Percentiles rank a stretch among this genome's conserved stretches.
Evolutionary conservation across 2,329 filamentous ascomycete species (phyloP).

Genomic region (Botryotinia calthae): DNA sequence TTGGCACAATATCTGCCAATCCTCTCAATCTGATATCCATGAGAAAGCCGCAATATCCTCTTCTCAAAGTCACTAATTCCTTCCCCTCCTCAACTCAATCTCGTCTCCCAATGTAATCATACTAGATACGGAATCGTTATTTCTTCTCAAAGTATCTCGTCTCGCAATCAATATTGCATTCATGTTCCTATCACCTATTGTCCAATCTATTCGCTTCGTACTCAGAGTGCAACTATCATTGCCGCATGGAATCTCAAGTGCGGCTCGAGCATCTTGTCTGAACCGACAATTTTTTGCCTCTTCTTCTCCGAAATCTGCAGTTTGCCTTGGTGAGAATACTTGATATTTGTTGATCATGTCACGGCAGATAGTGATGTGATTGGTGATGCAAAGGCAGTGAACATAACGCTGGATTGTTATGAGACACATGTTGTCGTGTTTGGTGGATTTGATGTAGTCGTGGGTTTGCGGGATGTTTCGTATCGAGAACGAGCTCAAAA

Average conservation of each 20-base stretch:
- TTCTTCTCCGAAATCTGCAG: not conserved
- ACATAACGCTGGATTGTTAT: not conserved
- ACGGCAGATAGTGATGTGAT: not conserved
- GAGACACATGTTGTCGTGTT: slow-evolving; percentile 3
- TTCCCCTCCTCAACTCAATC: not conserved
- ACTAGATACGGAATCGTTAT: not conserved
- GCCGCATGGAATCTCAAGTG: not conserved
- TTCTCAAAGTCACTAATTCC: not conserved
- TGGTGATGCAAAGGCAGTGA: slow-evolving; percentile 1
- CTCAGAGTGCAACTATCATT: not conserved
- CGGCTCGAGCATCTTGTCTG: not conserved
- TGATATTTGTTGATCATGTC: not conserved
- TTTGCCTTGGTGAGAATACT: not conserved
- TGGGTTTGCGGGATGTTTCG: not conserved
- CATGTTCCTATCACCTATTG: slow-evolving; percentile 5
- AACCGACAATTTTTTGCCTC: not conserved
- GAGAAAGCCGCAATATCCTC: not conserved
- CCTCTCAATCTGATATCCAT: not conserved
- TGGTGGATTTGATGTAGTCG: not conserved
- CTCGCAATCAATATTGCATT: not conserved
- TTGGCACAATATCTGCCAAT: not conserved
- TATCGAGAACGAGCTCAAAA: not conserved
- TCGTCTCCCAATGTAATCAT: not conserved
- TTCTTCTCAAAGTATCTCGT: not conserved
- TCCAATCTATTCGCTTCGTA: not conserved